Conservation (phyloP, 176 grass and related monocot species). For the Carex kokanica region DNA sequence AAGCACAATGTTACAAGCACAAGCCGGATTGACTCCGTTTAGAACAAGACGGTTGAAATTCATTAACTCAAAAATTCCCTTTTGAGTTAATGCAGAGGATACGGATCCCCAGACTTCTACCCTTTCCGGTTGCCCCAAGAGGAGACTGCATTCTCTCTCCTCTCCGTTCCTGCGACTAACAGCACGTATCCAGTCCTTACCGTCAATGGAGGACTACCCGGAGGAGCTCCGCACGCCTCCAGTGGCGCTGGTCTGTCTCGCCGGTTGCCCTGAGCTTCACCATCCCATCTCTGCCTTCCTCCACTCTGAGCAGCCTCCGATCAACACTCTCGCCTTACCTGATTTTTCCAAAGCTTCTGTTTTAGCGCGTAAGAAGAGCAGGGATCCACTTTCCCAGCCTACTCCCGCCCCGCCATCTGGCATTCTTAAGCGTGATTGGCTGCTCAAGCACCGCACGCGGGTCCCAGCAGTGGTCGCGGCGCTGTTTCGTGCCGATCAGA, state of each 20-base stretch:
- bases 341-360: constrained; percentile 77
- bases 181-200: constrained; percentile 13
- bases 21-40: no score
- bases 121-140: no score
- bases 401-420: constrained; percentile 36
- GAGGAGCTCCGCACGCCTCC: constrained; percentile 98
- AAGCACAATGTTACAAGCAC: no score
- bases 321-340: constrained; percentile 73
- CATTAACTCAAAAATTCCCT: no score
- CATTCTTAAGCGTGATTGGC: constrained; percentile 89
- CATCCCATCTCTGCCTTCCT: constrained; percentile 76
- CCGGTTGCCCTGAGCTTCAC: constrained; percentile 95
- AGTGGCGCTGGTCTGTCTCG: constrained; percentile 57
- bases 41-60: no score
- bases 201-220: constrained; percentile 89
- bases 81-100: no score
- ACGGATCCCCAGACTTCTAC: no score
- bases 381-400: constrained; percentile 71
- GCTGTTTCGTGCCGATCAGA: constrained; percentile 67
- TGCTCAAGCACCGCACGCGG: constrained; percentile 79
- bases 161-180: neutral
- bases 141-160: constrained; percentile 23
- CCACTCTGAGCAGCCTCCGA: constrained; percentile 72
- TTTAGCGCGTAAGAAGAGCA: constrained; percentile 61
- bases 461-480: constrained; percentile 65